Conservation (phyloP, 495 filamentous ascomycete species). For the Xanthoparmelia taractica region DNA sequence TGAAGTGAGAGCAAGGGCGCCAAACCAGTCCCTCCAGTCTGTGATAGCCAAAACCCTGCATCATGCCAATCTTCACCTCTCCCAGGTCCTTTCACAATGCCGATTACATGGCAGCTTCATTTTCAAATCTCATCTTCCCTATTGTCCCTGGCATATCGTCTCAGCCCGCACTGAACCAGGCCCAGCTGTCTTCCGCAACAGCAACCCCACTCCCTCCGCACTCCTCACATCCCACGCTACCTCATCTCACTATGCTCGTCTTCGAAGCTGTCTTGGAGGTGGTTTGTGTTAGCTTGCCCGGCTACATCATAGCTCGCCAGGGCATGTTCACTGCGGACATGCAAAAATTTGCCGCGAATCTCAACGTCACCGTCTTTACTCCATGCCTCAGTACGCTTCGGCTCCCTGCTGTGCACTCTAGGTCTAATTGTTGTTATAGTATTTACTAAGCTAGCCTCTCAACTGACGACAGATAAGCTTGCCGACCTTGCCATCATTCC, state of each 20-base stretch:
- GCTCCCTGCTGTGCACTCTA: neutral
- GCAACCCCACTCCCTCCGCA: slow-evolving; percentile 30
- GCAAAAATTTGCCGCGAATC: slow-evolving; percentile 91
- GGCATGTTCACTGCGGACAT: slow-evolving; percentile 91
- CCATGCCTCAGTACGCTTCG: slow-evolving; percentile 78
- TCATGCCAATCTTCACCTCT: slow-evolving; percentile 39
- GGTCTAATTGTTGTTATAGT: slow-evolving; percentile 45
- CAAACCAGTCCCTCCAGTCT: neutral
- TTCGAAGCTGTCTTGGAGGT: slow-evolving; percentile 96
- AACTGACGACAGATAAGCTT: slow-evolving; percentile 84
- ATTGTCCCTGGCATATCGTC: neutral
- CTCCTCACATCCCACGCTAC: slow-evolving; percentile 56
- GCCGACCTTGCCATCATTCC: slow-evolving; percentile 87
- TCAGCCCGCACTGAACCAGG: slow-evolving; percentile 1
- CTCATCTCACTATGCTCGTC: slow-evolving; percentile 73
- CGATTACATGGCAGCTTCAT: slow-evolving; percentile 24
- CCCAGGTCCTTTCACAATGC: slow-evolving; percentile 60
- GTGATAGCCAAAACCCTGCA: no score
- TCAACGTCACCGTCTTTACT: slow-evolving; percentile 91
- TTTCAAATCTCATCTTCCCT: neutral
- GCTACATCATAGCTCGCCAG: slow-evolving; percentile 82
- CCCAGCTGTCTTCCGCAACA: slow-evolving; percentile 12
- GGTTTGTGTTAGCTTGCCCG: slow-evolving; percentile 86
- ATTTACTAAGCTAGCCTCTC: slow-evolving; percentile 95
- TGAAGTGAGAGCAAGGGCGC: neutral